Percentiles rank a stretch among this genome's conserved stretches.
phyloP scores from a whole-genome alignment of 2,329 filamentous ascomycete species.

The Fusarium azukiicola region DNA sequence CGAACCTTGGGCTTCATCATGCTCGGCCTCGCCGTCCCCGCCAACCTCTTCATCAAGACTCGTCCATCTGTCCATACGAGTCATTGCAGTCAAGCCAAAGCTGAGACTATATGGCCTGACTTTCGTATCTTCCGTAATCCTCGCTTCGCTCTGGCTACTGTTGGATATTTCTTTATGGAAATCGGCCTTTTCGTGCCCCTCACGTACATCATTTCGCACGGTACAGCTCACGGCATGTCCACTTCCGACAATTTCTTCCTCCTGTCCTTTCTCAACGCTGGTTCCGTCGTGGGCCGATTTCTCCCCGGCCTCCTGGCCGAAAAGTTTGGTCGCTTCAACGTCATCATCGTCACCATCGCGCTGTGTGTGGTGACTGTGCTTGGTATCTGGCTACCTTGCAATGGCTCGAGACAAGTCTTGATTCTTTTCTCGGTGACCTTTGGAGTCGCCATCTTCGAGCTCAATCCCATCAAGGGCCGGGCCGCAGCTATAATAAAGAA shows the following conservation, averaged over 20 bases:
- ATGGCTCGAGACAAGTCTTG: neutral
- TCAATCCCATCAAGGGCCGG: too few species aligned
- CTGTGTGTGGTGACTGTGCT: neutral
- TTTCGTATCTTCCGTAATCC: neutral
- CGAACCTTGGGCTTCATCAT: neutral
- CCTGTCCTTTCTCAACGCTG: neutral
- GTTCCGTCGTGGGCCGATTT: neutral
- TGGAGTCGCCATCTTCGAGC: neutral
- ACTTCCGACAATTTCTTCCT: neutral
- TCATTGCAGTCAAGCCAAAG: neutral
- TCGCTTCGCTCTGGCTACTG: neutral
- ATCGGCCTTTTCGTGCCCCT: neutral
- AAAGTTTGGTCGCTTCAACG: neutral
- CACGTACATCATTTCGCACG: neutral
- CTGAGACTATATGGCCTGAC: neutral
- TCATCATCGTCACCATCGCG: neutral
- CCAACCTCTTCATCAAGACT: neutral
- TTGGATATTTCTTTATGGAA: neutral
- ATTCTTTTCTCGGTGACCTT: neutral
- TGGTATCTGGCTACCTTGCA: neutral
- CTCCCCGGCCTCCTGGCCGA: neutral
- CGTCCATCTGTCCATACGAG: neutral
- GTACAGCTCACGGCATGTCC: neutral
- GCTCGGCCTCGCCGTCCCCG: neutral
- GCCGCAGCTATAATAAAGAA: too few species aligned